Conservation (phyloP, 805 yeast genomes). For the Candida ortonii region DNA sequence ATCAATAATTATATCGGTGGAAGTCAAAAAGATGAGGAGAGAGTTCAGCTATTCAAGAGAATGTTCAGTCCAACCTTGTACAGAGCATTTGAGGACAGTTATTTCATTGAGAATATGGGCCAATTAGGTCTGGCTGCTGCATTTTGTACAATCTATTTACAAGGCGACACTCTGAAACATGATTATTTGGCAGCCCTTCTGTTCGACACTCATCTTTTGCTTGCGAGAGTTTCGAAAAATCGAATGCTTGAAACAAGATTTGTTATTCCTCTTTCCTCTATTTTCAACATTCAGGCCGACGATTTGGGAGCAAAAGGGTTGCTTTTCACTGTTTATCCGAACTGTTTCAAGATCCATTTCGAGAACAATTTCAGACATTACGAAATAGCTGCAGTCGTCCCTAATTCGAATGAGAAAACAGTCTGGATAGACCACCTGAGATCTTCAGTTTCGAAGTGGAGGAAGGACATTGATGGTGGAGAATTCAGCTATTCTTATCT, state of each 20-base stretch:
- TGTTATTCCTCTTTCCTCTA: conserved; percentile 45
- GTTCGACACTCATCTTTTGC: conserved; percentile 50
- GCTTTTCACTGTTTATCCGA: conserved; percentile 31
- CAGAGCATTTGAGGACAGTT: conserved; percentile 14
- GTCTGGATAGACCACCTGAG: conserved; percentile 40
- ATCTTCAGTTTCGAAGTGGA: conserved; percentile 8
- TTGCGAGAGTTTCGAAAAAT: conserved; percentile 30
- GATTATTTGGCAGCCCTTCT: conserved; percentile 37
- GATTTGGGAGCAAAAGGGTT: conserved; percentile 21
- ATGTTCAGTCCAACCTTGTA: conserved; percentile 13
- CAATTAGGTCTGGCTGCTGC: conserved; percentile 43
- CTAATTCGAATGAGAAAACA: conserved; percentile 33
- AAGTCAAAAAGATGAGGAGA: conserved; percentile 19
- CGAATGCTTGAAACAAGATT: conserved; percentile 37
- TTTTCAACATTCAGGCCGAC: conserved; percentile 23
- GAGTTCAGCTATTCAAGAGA: conserved; percentile 14
- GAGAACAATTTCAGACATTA: conserved; percentile 40
- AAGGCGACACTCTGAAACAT: conserved; percentile 16
- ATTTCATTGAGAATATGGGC: conserved; percentile 48
- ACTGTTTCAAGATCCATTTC: conserved; percentile 43
- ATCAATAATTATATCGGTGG: conserved; percentile 25
- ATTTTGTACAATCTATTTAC: conserved; percentile 39
- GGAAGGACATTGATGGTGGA: conserved; percentile 33
- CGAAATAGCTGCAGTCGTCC: conserved; percentile 42
- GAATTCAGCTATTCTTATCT: conserved; percentile 27